Conservation (phyloP, 345 rosid genomes). For the Dovyalis caffra region DNA sequence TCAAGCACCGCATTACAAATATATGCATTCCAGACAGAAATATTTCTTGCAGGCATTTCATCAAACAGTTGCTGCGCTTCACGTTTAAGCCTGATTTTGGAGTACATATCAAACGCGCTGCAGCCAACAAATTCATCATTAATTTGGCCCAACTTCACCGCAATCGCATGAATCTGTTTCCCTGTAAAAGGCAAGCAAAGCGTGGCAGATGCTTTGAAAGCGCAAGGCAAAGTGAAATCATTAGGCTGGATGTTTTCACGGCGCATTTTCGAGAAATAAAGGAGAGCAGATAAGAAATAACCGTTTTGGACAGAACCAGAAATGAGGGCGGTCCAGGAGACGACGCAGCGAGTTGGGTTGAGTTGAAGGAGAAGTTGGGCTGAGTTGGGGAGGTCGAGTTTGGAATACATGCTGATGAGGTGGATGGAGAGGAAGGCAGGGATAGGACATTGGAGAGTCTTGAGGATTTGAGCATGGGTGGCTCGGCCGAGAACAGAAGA, state of each 20-base stretch:
- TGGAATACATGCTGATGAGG: slow-evolving; percentile 76
- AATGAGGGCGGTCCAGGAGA: slow-evolving; percentile 74
- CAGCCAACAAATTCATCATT: slow-evolving; percentile 66
- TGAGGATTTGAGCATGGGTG: slow-evolving; percentile 58
- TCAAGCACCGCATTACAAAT: slow-evolving; percentile 67
- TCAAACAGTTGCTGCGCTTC: slow-evolving; percentile 72
- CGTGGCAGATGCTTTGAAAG: slow-evolving; percentile 66
- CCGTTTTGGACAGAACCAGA: slow-evolving; percentile 70
- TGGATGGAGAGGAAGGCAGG: slow-evolving; percentile 57
- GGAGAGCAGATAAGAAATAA: slow-evolving; percentile 52
- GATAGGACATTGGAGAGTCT: slow-evolving; percentile 40
- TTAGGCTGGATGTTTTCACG: slow-evolving; percentile 58
- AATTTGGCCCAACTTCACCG: slow-evolving; percentile 56
- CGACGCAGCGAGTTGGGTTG: slow-evolving; percentile 63
- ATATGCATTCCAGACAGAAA: slow-evolving; percentile 69
- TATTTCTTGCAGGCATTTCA: slow-evolving; percentile 70
- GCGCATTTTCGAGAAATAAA: slow-evolving; percentile 50
- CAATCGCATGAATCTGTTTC: slow-evolving; percentile 57
- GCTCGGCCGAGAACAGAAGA: slow-evolving; percentile 59
- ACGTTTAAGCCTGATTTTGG: slow-evolving; percentile 41
- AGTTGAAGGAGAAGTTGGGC: slow-evolving; percentile 59
- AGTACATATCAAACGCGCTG: slow-evolving; percentile 79
- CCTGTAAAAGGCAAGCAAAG: slow-evolving; percentile 42
- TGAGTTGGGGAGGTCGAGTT: slow-evolving; percentile 55
- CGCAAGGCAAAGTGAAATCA: slow-evolving; percentile 83